Evolutionary conservation across 2,329 filamentous ascomycete genomes (phyloP).

Genomic region (Truncatella angustata): DNA sequence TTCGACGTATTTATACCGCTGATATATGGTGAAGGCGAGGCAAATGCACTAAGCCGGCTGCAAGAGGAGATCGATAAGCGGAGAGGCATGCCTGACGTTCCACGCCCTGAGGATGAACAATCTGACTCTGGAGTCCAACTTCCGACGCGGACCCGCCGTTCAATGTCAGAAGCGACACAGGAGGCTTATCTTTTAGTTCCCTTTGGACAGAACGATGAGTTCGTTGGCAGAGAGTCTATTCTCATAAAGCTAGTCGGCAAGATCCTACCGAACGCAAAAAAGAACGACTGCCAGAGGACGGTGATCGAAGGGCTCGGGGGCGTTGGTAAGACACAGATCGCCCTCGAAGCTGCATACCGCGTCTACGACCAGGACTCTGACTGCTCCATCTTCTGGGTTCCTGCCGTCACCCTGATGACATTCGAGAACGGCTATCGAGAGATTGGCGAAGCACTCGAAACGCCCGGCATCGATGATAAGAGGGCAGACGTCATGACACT

Average conservation of each 20-base stretch:
- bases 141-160: no score
- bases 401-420: slow-evolving; percentile 21
- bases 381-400: slow-evolving; percentile 41
- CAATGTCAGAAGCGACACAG: not conserved
- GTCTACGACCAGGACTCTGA: slow-evolving; percentile 20
- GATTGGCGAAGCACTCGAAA: slow-evolving; percentile 26
- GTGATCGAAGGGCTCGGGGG: slow-evolving; percentile 30
- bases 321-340: slow-evolving; percentile 37
- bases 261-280: slow-evolving; percentile 10
- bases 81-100: not conserved
- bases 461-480: slow-evolving; percentile 28
- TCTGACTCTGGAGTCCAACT: no score
- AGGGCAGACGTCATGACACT: slow-evolving; percentile 33
- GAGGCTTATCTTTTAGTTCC: slow-evolving; percentile 12
- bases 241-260: slow-evolving; percentile 10
- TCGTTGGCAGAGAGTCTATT: slow-evolving; percentile 14
- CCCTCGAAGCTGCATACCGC: slow-evolving; percentile 31
- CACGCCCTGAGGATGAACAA: not conserved
- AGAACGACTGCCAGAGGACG: slow-evolving; percentile 21
- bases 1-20: not conserved
- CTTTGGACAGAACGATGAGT: slow-evolving; percentile 15
- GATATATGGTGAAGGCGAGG: not conserved
- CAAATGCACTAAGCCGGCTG: not conserved
- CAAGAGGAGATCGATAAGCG: not conserved
- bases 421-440: slow-evolving; percentile 34